Percentiles rank a stretch among this genome's conserved stretches.
These are phyloP conservation scores for Pleurotus sapidus DNA, from an alignment of 768 basidiomycete species.

Conservation along the genomic window DNA sequence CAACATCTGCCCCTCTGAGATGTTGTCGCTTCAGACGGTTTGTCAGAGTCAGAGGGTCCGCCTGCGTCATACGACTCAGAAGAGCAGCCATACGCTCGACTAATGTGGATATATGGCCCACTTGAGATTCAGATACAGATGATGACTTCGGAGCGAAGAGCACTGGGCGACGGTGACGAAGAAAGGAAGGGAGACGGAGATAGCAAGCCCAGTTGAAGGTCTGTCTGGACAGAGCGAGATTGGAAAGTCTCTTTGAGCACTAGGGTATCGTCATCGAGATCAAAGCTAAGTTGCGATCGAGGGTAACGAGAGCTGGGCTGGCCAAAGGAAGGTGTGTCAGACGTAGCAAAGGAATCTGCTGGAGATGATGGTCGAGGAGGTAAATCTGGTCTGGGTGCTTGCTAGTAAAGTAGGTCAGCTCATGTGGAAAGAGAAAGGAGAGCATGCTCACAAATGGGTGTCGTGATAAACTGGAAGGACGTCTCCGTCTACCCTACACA, in stretches of 20 bases:
- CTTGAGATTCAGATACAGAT: slow-evolving; percentile 50
- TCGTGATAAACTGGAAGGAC: slow-evolving; percentile 21
- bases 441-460: slow-evolving; percentile 19
- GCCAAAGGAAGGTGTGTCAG: slow-evolving; percentile 26
- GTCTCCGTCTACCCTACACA: slow-evolving; percentile 16
- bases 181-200: slow-evolving; percentile 31
- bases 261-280: slow-evolving; percentile 36
- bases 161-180: slow-evolving; percentile 44
- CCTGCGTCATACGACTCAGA: slow-evolving; percentile 53
- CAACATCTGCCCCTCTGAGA: slow-evolving; percentile 80
- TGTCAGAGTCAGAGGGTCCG: slow-evolving; percentile 85
- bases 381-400: slow-evolving; percentile 44
- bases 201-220: slow-evolving; percentile 31
- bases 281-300: slow-evolving; percentile 36
- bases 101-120: slow-evolving; percentile 54
- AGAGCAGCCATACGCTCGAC: slow-evolving; percentile 65
- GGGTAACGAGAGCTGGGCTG: slow-evolving; percentile 26
- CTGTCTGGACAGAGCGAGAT: slow-evolving; percentile 71
- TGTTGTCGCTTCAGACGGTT: slow-evolving; percentile 90
- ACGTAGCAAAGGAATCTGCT: slow-evolving; percentile 29
- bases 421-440: background rate
- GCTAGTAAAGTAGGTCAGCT: slow-evolving; percentile 19
- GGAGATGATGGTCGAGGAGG: slow-evolving; percentile 42
- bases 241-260: slow-evolving; percentile 50
- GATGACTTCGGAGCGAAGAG: slow-evolving; percentile 78